Evolutionary conservation across 495 filamentous ascomycete genomes (phyloP).

Genomic region (Podospora pseudoanserina): DNA sequence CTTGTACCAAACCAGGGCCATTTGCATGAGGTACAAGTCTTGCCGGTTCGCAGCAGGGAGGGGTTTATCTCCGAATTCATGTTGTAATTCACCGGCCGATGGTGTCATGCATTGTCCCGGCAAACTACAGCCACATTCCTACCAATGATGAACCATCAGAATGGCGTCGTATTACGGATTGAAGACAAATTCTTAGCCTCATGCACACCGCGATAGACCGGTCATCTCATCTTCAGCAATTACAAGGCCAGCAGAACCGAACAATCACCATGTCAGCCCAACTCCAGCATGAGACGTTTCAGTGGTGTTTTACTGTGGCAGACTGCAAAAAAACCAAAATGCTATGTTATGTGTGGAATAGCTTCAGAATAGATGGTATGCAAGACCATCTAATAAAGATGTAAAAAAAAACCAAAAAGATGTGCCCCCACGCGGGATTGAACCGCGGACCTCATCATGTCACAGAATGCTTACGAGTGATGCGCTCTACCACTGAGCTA

Average conservation of each 20-base stretch:
- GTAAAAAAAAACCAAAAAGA: background rate
- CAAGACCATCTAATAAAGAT: background rate
- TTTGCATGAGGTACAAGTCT: background rate
- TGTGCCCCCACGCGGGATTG: constrained; percentile 12
- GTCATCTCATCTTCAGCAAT: too few relatives aligned
- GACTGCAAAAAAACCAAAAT: background rate
- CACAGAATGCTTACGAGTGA: constrained; percentile 9
- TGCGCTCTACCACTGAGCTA: constrained; percentile 14
- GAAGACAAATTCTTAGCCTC: background rate
- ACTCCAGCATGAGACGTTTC: too few relatives aligned
- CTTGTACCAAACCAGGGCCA: background rate
- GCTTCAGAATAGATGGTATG: background rate
- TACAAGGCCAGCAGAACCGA: too few relatives aligned
- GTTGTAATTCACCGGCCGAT: constrained; percentile 7
- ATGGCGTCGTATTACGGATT: constrained; percentile 1
- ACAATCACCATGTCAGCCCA: too few relatives aligned
- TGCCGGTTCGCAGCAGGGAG: background rate
- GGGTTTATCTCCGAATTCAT: background rate
- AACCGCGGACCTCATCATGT: constrained; percentile 14
- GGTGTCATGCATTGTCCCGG: constrained; percentile 2
- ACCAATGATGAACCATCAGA: background rate
- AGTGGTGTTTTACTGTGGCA: background rate
- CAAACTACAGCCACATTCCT: background rate
- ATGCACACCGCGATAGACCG: background rate
- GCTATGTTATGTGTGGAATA: background rate